Base-by-base conservation (phyloP, 352 stramenopile species). In the Aphanomyces euteiches region DNA sequence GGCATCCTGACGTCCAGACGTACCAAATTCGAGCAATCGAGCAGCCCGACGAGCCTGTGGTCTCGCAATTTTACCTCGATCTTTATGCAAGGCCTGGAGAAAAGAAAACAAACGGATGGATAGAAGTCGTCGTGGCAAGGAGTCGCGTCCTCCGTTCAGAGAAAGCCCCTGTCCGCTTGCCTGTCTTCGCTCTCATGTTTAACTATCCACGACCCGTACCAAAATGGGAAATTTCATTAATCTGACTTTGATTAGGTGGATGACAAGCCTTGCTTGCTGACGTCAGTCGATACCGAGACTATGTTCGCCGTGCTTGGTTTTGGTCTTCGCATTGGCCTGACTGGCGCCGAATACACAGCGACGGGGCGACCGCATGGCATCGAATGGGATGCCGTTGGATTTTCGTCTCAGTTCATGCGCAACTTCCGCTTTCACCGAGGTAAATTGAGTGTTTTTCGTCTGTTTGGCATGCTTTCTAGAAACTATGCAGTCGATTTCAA, bases 331-430 rank as follows among this genome's bases (percentile, higher is more conserved):
- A 96, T 99, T 79, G 99, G 99, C 96, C 85, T 99, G 5, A 99
- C 97, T 12, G 90, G 80, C 21, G 94, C 98, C 58, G 87, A 96
- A 54, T 90, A 99, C 72, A 98, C 75, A 93, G 92, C 57, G 15
- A 15, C 43, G 43, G 8, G 8, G 15, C 8, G 43, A 8, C 8
- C 8, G 8, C 43, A 15, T 15, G 43, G 43, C 43, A 88, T 99
- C 17, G 96, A 99, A 79, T 99, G 96, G 96, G 97, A 99, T 82
- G 97, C 96, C 17, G 96, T 99, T 3, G 97, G 99, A 75, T 79
- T 98, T 12, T 96, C 97, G 36, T 98, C 88, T 13, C 96, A 99
- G 81, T 99, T 99, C 83, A 99, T 99, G 96, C 96, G 99, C 70
- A 99, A 99, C 77, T 99, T 97, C 81, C 98, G 95, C 78, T 99